Evolutionary conservation across 2,329 filamentous ascomycete genomes (phyloP).

Genomic region (Cladorrhinum sp.): DNA sequence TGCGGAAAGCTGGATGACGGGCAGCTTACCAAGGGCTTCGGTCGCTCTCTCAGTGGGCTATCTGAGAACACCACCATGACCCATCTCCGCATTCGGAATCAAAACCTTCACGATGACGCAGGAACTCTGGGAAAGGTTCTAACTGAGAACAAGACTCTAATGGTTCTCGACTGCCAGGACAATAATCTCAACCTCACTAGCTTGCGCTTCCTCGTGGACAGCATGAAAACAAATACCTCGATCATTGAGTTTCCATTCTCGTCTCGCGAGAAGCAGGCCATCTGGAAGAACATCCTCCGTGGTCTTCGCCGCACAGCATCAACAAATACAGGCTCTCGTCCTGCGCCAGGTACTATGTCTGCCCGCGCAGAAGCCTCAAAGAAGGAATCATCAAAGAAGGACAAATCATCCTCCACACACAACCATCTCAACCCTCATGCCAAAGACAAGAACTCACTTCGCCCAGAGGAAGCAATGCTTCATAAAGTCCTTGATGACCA

Average conservation of each 20-base stretch:
- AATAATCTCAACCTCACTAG: conserved; percentile 55
- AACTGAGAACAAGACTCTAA: conserved; percentile 46
- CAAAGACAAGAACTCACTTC: conserved; percentile 4
- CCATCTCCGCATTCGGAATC: conserved; percentile 55
- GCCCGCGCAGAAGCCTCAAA: neutral
- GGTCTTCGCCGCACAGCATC: conserved; percentile 19
- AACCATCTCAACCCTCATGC: neutral
- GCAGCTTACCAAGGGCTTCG: conserved; percentile 53
- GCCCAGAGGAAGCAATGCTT: conserved; percentile 10
- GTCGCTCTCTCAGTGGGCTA: conserved; percentile 41
- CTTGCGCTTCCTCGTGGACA: conserved; percentile 45
- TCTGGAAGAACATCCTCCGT: conserved; percentile 25
- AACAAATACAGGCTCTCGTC: neutral
- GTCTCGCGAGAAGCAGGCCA: conserved; percentile 28
- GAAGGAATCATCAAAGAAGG: conserved; percentile 2
- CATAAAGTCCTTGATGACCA: conserved; percentile 16
- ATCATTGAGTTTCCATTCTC: conserved; percentile 43
- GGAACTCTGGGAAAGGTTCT: conserved; percentile 50
- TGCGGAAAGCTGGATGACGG: conserved; percentile 57
- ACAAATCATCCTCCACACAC: conserved; percentile 7
- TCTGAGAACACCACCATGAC: conserved; percentile 33
- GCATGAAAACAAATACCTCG: conserved; percentile 41
- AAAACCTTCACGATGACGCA: conserved; percentile 53
- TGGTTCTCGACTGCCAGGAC: conserved; percentile 53
- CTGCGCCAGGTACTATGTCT: conserved; percentile 6